Base-by-base conservation (phyloP, 441 rosid genomes). In the Aleurites moluccanus region DNA sequence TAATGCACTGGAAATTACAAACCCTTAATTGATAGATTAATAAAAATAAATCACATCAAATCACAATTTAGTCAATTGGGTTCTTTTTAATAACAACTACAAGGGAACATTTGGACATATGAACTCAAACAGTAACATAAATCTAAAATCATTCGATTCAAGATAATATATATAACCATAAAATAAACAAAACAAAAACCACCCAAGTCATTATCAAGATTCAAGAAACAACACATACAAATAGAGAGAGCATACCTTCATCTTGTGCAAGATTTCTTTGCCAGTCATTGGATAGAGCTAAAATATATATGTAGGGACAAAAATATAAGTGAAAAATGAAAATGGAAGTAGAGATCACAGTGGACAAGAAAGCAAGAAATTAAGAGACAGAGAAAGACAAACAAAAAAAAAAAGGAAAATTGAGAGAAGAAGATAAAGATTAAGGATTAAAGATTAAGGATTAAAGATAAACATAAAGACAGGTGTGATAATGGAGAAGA, bases 181-280 rank as follows among this genome's bases (percentile, higher is more conserved):
- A 44, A 44, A 44, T 10, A 3, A 44, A 44, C 47, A 44, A 44
- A 44, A 44, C 47, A 44, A 44, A 44, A 44, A 38, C 40, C 9
- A 38, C 8, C 40, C 40, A 38, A 38, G 9, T 49, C 3, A 59
- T 25, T 0, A 27, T 27, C 35, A 59, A 59, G 35, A 25, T 3
- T 25, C 18, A 10, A 38, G 23, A 53, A 21, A 30, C 25, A 7
- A 25, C 15, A 10, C 15, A 10, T 57, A 57, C 1, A 57, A 57
- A 23, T 3, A 42, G 28, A 45, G 3, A 2, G 6, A 18, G 10
- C 69, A 60, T 14, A 86, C 88, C 90, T 94, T 94, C 96, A 92
- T 86, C 86, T 89, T 92, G 76, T 82, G 79, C 55, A 92, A 82
- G 83, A 91, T 86, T 71, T 94, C 92, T 80, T 27, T 94, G 64